These are phyloP conservation scores for Camellia lanceoleosa DNA, from an alignment of 148 eudicot species.

Conservation along the genomic window DNA sequence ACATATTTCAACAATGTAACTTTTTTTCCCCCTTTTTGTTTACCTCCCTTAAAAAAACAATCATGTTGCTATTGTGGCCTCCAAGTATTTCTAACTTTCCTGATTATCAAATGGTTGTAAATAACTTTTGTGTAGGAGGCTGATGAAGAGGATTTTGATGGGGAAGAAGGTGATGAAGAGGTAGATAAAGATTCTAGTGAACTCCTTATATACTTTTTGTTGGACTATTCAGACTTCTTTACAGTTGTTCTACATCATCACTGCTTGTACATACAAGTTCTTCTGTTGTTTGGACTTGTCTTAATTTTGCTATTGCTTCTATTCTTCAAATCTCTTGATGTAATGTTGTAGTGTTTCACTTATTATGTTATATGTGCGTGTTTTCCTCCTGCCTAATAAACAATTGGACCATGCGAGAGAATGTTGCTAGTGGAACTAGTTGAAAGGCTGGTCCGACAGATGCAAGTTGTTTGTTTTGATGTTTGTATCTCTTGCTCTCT, in stretches of 20 bases:
- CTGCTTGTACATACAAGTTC: neutral
- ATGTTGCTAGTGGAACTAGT: neutral
- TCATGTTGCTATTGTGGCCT: neutral
- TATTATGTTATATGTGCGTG: neutral
- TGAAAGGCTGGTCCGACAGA: neutral
- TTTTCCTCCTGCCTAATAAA: neutral
- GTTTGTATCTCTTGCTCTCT: neutral
- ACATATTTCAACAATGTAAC: constrained; percentile 76
- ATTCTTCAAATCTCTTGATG: neutral
- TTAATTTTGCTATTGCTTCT: neutral
- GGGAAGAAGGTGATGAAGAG: constrained; percentile 68
- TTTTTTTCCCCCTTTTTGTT: neutral
- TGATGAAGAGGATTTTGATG: constrained; percentile 70
- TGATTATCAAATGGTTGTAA: constrained; percentile 5
- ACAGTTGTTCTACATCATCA: neutral
- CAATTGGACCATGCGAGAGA: neutral
- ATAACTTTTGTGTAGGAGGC: constrained; percentile 46
- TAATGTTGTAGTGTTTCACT: neutral
- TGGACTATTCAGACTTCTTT: neutral
- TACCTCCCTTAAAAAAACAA: neutral
- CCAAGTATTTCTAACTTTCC: neutral
- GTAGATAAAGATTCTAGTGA: constrained; percentile 17
- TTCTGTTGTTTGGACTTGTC: neutral
- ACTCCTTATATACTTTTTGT: neutral
- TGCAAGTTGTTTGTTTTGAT: neutral